Conservation (phyloP, 768 basidiomycete genomes). For the Guyanaporus albipodus region DNA sequence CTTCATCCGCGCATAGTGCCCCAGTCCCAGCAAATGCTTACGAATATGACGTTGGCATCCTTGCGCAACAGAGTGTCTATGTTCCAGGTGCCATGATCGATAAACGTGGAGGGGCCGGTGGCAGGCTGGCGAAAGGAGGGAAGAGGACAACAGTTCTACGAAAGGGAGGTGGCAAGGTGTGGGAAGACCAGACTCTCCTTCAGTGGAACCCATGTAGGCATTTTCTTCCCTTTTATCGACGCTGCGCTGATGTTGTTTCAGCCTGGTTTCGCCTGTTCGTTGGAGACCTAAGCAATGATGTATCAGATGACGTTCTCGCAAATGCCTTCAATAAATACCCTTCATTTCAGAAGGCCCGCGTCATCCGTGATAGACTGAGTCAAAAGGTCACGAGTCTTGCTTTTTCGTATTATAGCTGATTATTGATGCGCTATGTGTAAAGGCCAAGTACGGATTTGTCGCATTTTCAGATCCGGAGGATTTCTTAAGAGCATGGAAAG, state of each 20-base stretch:
- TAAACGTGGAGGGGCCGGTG: slow-evolving; percentile 80
- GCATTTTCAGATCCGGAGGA: slow-evolving; percentile 98
- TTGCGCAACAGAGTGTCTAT: slow-evolving; percentile 89
- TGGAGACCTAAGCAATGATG: slow-evolving; percentile 96
- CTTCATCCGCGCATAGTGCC: slow-evolving; percentile 64
- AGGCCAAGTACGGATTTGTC: slow-evolving; percentile 98
- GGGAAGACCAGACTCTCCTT: slow-evolving; percentile 96
- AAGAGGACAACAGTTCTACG: slow-evolving; percentile 92
- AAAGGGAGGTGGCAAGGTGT: slow-evolving; percentile 93
- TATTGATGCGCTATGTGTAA: slow-evolving; percentile 5
- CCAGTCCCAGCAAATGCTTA: slow-evolving; percentile 88
- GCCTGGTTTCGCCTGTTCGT: slow-evolving; percentile 98
- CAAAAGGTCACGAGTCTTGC: slow-evolving; percentile 74
- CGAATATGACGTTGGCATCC: slow-evolving; percentile 87
- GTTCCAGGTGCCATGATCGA: slow-evolving; percentile 90
- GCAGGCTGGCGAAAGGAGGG: slow-evolving; percentile 83
- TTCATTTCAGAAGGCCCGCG: slow-evolving; percentile 92
- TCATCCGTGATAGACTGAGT: slow-evolving; percentile 91
- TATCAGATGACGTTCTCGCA: slow-evolving; percentile 90
- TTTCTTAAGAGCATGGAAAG: slow-evolving; percentile 97
- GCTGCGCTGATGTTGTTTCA: slow-evolving; percentile 28
- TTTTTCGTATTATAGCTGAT: not conserved
- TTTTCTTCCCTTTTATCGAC: not conserved
- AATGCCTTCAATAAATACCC: slow-evolving; percentile 93
- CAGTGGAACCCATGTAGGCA: slow-evolving; percentile 95